phyloP scores from a whole-genome alignment of 2,329 filamentous ascomycete species.

The Diplodia sapinea region DNA sequence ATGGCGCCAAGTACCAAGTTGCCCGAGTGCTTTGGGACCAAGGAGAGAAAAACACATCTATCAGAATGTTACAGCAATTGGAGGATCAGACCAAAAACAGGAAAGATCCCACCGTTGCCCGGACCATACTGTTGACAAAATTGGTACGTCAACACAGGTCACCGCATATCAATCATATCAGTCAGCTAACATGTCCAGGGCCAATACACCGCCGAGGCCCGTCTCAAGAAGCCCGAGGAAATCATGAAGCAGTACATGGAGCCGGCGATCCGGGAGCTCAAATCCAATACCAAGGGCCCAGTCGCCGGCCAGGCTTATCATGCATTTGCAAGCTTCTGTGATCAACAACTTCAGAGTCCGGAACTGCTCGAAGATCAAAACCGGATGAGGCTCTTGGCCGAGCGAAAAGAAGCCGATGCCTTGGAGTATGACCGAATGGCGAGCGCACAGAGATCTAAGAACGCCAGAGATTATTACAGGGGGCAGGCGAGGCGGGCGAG shows the following conservation, averaged over 20 bases:
- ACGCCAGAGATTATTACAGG: constrained; percentile 59
- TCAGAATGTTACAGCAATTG: constrained; percentile 82
- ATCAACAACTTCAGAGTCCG: constrained; percentile 87
- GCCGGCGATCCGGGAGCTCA: constrained; percentile 82
- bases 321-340: constrained; percentile 93
- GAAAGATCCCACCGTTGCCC: constrained; percentile 35
- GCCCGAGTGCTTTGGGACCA: constrained; percentile 94
- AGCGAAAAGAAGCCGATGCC: constrained; percentile 82
- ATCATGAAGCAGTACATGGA: constrained; percentile 87
- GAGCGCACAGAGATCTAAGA: constrained; percentile 52
- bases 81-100: constrained; percentile 33
- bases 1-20: constrained; percentile 77
- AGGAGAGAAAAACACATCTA: constrained; percentile 86
- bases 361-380: constrained; percentile 84
- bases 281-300: constrained; percentile 67
- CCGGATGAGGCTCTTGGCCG: constrained; percentile 77
- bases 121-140: constrained; percentile 78
- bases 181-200: constrained; percentile 57
- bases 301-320: constrained; percentile 90
- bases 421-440: constrained; percentile 70
- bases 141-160: constrained; percentile 56
- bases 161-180: background rate
- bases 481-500: constrained; percentile 73
- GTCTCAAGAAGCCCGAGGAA: constrained; percentile 85
- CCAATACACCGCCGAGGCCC: constrained; percentile 85